phyloP scores from a whole-genome alignment of 148 eudicot species.

The Selenicereus undatus region DNA sequence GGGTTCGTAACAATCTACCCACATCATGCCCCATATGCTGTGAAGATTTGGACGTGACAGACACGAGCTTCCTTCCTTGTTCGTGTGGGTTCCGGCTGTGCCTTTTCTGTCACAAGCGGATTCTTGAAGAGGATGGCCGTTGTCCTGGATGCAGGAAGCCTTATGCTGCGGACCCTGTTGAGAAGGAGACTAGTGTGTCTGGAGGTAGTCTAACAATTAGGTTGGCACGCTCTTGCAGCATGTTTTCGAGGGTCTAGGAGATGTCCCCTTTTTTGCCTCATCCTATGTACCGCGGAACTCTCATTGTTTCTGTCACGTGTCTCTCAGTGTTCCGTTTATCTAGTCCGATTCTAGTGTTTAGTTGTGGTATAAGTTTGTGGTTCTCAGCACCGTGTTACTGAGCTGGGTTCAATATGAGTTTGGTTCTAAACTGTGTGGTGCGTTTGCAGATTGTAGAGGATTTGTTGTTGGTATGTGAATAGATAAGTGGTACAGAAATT shows the following conservation, averaged over 20 bases:
- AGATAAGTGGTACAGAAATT: constrained; percentile 64
- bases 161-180: constrained; percentile 44
- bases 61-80: constrained; percentile 83
- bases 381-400: constrained; percentile 34
- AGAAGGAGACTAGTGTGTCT: constrained; percentile 47
- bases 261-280: constrained; percentile 24
- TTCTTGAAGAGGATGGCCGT: constrained; percentile 82
- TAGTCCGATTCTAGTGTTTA: constrained; percentile 43
- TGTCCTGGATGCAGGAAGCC: constrained; percentile 98
- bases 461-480: constrained; percentile 57
- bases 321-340: constrained; percentile 40
- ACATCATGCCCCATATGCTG: constrained; percentile 77
- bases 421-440: constrained; percentile 40
- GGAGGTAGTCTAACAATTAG: constrained; percentile 50
- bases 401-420: constrained; percentile 46
- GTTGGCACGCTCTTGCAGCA: constrained; percentile 75
- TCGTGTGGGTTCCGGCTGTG: constrained; percentile 86
- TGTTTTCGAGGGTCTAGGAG: constrained; percentile 66
- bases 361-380: constrained; percentile 44
- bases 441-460: constrained; percentile 63
- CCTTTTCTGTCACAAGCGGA: constrained; percentile 93
- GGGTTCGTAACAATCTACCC: constrained; percentile 52
- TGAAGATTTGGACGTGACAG: constrained; percentile 87
- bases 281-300: constrained; percentile 47
- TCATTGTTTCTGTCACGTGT: constrained; percentile 30